A percentile compares a stretch with the other conserved stretches of the same genome.
phyloP scores from a whole-genome alignment of 768 basidiomycete genomes.

The Scleroderma bovista region DNA sequence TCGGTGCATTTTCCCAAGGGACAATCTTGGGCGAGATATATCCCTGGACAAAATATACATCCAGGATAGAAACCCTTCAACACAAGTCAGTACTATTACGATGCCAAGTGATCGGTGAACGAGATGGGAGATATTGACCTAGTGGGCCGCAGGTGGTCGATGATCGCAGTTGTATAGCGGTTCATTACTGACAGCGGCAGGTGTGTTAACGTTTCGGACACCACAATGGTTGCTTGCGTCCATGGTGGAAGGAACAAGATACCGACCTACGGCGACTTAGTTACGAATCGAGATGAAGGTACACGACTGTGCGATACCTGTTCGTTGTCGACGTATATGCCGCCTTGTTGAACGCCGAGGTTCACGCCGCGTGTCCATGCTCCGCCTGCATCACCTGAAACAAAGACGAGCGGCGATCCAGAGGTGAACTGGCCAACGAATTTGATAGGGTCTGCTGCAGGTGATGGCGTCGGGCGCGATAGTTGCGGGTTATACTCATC shows the following conservation, averaged over 20 bases:
- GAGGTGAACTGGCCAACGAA: conserved; percentile 33
- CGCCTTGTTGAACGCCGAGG: conserved; percentile 48
- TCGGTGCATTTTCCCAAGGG: conserved; percentile 39
- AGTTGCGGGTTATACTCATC: conserved; percentile 50
- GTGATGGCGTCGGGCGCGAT: neutral
- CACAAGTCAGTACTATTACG: neutral
- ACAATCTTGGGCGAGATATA: conserved; percentile 38
- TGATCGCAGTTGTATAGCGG: conserved; percentile 38
- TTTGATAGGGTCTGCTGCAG: conserved; percentile 26
- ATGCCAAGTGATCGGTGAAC: neutral
- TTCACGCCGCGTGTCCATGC: conserved; percentile 48
- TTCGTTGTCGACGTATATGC: conserved; percentile 38
- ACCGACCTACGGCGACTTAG: conserved; percentile 38
- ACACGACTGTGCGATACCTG: conserved; percentile 26
- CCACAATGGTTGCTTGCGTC: conserved; percentile 40
- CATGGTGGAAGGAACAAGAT: conserved; percentile 45
- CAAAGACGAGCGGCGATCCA: conserved; percentile 36
- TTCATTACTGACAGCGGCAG: conserved; percentile 50
- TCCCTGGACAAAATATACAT: conserved; percentile 44
- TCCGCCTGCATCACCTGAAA: conserved; percentile 39
- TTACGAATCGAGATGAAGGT: neutral
- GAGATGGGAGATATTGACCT: conserved; percentile 30
- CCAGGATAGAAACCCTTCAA: conserved; percentile 44
- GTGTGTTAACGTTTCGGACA: conserved; percentile 45
- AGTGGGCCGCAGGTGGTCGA: conserved; percentile 41